A percentile compares a stretch with the other conserved stretches of the same genome.
These are phyloP conservation scores for Hevea brasiliensis DNA, from an alignment of 345 rosid genomes.

Conservation along the genomic window DNA sequence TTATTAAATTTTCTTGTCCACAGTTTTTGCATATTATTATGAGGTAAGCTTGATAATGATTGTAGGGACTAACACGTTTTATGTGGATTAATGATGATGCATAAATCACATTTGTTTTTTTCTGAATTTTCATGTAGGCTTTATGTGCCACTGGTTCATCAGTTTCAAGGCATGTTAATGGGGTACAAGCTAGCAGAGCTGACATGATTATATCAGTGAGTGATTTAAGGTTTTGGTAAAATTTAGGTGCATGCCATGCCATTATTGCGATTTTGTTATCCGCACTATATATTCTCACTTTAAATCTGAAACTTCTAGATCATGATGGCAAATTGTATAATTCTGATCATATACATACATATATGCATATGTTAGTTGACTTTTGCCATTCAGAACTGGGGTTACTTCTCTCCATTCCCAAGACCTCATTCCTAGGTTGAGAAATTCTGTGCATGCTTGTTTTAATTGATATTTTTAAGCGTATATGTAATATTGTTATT, in stretches of 20 bases:
- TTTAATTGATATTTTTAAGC: too few relatives aligned
- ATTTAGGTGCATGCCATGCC: slow-evolving; percentile 7
- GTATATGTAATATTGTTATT: too few relatives aligned
- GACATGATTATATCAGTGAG: slow-evolving; percentile 92
- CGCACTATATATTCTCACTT: background rate
- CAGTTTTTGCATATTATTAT: background rate
- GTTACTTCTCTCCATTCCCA: background rate
- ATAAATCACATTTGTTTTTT: background rate
- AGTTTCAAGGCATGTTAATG: slow-evolving; percentile 71
- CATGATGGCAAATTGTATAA: too few relatives aligned
- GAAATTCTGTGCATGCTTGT: too few relatives aligned
- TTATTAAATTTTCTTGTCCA: background rate
- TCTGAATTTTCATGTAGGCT: slow-evolving; percentile 47
- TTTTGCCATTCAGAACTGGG: background rate
- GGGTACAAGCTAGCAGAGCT: slow-evolving; percentile 77
- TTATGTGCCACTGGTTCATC: slow-evolving; percentile 69
- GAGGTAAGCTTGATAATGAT: background rate
- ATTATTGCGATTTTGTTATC: background rate
- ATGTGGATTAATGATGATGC: background rate
- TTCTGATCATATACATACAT: background rate
- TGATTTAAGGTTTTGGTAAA: slow-evolving; percentile 15
- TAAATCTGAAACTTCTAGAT: background rate
- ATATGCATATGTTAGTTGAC: background rate
- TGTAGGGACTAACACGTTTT: background rate
- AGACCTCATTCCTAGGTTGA: background rate